Evolutionary conservation across 805 yeast species (phyloP).

Genomic region (Hanseniaspora meyeri): DNA sequence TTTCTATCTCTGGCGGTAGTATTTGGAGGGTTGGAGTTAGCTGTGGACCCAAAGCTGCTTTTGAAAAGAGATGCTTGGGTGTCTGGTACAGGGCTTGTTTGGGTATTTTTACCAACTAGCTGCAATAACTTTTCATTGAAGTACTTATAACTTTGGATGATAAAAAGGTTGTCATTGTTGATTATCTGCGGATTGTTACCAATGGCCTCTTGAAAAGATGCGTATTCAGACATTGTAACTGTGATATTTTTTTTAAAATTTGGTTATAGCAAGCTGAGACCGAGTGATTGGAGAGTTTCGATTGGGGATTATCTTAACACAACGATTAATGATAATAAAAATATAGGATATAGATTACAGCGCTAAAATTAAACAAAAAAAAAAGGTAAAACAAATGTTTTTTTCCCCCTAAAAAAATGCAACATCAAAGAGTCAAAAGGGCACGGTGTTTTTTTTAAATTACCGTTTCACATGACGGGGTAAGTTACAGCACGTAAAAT

Average conservation of each 20-base stretch:
- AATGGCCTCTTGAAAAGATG: not conserved
- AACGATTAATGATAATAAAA: too few species aligned
- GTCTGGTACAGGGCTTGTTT: not conserved
- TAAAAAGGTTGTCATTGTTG: slow-evolving; percentile 6
- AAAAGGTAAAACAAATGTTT: not conserved
- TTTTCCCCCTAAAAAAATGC: not conserved
- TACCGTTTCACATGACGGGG: too few species aligned
- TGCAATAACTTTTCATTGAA: slow-evolving; percentile 10
- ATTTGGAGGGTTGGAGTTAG: not conserved
- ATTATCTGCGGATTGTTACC: slow-evolving; percentile 7
- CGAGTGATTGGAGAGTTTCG: too few species aligned
- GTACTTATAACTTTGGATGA: slow-evolving; percentile 13
- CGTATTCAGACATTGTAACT: slow-evolving; percentile 8
- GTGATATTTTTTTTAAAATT: too few species aligned
- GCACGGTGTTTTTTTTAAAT: too few species aligned
- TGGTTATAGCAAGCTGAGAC: too few species aligned
- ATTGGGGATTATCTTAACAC: too few species aligned
- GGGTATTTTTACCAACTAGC: not conserved
- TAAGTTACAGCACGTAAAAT: too few species aligned
- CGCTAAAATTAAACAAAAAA: too few species aligned
- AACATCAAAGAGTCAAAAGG: too few species aligned
- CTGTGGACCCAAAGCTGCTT: not conserved
- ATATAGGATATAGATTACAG: too few species aligned
- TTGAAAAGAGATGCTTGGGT: not conserved
- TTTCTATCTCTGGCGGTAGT: not conserved